Conservation (phyloP, 2,329 filamentous ascomycete genomes). For the Aspergillus terreus region DNA sequence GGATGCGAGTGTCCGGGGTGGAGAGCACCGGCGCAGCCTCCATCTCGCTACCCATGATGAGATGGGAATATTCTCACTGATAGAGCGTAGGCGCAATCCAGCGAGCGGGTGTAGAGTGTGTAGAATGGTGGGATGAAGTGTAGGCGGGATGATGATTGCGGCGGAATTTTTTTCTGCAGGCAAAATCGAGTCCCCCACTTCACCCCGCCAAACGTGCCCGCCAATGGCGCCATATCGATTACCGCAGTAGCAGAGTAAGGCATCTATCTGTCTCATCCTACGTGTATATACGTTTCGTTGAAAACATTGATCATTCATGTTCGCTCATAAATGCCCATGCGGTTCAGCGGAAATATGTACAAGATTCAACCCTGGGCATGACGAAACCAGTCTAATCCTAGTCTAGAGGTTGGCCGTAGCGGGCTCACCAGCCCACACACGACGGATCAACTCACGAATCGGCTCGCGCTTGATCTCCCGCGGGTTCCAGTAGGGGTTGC, state of each 20-base stretch:
- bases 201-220: slow-evolving; percentile 21
- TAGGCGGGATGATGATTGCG: slow-evolving; percentile 7
- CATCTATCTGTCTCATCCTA: slow-evolving; percentile 2
- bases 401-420: slow-evolving; percentile 51
- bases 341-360: not conserved
- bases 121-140: slow-evolving; percentile 2
- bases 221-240: slow-evolving; percentile 6
- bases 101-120: not conserved
- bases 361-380: not conserved
- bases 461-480: slow-evolving; percentile 49
- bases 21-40: slow-evolving; percentile 56
- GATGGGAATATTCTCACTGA: not conserved
- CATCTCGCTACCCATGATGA: slow-evolving; percentile 30
- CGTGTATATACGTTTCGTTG: not conserved
- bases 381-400: not conserved
- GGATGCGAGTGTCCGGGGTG: slow-evolving; percentile 59
- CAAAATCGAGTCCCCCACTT: slow-evolving; percentile 26
- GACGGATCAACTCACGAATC: slow-evolving; percentile 55
- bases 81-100: not conserved
- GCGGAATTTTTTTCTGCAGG: slow-evolving; percentile 17
- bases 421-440: slow-evolving; percentile 60
- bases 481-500: slow-evolving; percentile 60
- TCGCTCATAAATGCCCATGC: not conserved
- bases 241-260: too few relatives aligned
- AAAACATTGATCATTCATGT: not conserved